phyloP scores from a whole-genome alignment of 768 basidiomycete genomes.

The Leccinum subgranulosum region DNA sequence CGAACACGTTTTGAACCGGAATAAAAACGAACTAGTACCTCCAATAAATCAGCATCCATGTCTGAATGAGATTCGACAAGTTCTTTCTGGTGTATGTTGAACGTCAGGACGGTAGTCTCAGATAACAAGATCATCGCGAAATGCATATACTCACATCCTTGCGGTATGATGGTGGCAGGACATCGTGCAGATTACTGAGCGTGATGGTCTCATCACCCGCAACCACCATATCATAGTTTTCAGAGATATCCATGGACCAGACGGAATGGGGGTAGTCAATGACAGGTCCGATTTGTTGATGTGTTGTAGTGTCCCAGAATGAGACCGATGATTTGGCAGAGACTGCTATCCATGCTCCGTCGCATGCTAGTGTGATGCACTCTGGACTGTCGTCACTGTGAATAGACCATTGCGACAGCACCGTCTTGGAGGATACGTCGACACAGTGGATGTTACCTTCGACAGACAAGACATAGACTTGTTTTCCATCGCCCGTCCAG shows the following conservation, averaged over 20 bases:
- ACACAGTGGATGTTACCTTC: too few relatives aligned
- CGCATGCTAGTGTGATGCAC: not conserved
- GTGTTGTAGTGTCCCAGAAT: not conserved
- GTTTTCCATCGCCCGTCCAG: too few relatives aligned
- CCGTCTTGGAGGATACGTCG: too few relatives aligned
- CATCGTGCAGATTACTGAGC: not conserved
- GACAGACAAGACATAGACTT: too few relatives aligned
- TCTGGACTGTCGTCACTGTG: not conserved
- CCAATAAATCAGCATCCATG: too few relatives aligned
- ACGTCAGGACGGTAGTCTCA: too few relatives aligned
- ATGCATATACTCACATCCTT: too few relatives aligned
- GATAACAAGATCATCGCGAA: too few relatives aligned
- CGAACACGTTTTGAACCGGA: too few relatives aligned
- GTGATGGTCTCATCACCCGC: not conserved
- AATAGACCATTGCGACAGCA: not conserved
- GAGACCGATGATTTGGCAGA: not conserved
- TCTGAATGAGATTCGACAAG: too few relatives aligned
- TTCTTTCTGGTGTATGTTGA: too few relatives aligned
- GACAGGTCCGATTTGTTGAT: not conserved
- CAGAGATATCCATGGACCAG: not conserved
- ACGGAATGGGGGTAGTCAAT: not conserved
- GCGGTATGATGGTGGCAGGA: not conserved
- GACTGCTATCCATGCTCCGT: not conserved
- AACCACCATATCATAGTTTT: not conserved
- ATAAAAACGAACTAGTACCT: too few relatives aligned